Percentiles rank a stretch among this genome's conserved stretches.
Conservation (phyloP, 306 rosid species). For the Vigna trinervia region DNA sequence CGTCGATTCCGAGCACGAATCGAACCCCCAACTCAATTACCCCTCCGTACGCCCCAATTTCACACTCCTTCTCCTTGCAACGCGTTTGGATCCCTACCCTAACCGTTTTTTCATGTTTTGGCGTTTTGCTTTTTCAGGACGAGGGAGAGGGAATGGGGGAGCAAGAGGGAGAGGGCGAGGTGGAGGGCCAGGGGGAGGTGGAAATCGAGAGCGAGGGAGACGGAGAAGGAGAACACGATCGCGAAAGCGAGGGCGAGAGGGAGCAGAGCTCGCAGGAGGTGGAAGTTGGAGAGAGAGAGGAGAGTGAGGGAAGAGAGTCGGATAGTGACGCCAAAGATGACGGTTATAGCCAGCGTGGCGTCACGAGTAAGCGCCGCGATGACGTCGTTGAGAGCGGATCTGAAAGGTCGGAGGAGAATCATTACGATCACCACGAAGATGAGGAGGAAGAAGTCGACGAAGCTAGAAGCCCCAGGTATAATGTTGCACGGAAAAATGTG, state of each 20-base stretch:
- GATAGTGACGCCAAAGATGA: constrained; percentile 88
- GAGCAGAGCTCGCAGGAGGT: constrained; percentile 86
- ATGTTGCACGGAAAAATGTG: too few relatives aligned
- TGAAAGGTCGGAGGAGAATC: constrained; percentile 82
- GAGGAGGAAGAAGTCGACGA: constrained; percentile 83
- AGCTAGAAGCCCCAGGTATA: constrained; percentile 72
- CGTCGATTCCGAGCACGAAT: constrained; percentile 89
- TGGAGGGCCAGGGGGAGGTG: constrained; percentile 84
- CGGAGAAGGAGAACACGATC: constrained; percentile 66
- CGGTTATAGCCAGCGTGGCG: constrained; percentile 64
- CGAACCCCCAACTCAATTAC: constrained; percentile 84
- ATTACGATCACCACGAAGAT: constrained; percentile 71
- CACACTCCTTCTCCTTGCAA: neutral
- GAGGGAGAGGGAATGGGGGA: constrained; percentile 54
- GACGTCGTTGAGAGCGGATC: constrained; percentile 85
- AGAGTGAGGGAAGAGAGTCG: constrained; percentile 74
- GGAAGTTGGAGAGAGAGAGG: constrained; percentile 69
- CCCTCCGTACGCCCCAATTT: constrained; percentile 56
- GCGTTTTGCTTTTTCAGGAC: constrained; percentile 49
- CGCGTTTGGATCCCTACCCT: neutral
- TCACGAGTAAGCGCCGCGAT: constrained; percentile 78
- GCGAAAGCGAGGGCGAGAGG: constrained; percentile 94
- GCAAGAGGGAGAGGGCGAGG: constrained; percentile 61
- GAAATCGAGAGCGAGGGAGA: constrained; percentile 91
- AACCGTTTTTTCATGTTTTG: neutral